Conservation (phyloP, 1,284 basidiomycete species). For the Irpex sp. region DNA sequence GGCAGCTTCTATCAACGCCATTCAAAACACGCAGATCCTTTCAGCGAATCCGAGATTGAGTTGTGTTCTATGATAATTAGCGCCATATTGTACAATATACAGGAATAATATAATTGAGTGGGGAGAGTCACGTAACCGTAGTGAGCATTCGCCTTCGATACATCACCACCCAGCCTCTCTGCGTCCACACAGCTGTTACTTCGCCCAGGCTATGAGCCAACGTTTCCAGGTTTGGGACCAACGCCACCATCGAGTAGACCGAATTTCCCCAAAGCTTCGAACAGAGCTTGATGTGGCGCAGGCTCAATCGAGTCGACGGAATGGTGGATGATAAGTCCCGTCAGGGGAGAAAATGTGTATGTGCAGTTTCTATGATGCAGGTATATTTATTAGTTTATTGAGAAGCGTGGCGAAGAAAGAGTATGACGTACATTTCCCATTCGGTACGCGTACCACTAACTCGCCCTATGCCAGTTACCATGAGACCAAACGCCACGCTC, state of each 20-base stretch:
- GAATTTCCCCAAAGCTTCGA: constrained; percentile 47
- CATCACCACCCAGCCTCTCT: neutral
- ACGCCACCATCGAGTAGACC: constrained; percentile 21
- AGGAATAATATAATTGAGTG: neutral
- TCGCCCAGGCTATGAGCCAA: neutral
- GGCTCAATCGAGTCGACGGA: constrained; percentile 69
- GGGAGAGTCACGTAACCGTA: neutral
- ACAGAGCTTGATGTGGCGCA: constrained; percentile 66
- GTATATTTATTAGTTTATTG: neutral
- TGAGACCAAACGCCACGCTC: constrained; percentile 44
- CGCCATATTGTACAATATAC: neutral
- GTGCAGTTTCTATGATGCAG: constrained; percentile 55
- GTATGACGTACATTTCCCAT: constrained; percentile 59
- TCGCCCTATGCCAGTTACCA: constrained; percentile 48
- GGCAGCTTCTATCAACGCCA: neutral
- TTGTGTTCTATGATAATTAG: neutral
- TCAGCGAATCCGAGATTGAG: neutral
- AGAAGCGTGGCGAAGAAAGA: neutral
- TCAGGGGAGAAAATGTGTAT: constrained; percentile 66
- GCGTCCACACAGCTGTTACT: neutral
- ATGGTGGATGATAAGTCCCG: constrained; percentile 62
- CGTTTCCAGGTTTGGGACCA: neutral
- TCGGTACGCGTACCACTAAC: constrained; percentile 51
- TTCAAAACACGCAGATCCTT: neutral
- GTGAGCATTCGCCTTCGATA: neutral